Evolutionary conservation across 495 filamentous ascomycete species (phyloP).

Genomic region (Aspergillus panamensis): DNA sequence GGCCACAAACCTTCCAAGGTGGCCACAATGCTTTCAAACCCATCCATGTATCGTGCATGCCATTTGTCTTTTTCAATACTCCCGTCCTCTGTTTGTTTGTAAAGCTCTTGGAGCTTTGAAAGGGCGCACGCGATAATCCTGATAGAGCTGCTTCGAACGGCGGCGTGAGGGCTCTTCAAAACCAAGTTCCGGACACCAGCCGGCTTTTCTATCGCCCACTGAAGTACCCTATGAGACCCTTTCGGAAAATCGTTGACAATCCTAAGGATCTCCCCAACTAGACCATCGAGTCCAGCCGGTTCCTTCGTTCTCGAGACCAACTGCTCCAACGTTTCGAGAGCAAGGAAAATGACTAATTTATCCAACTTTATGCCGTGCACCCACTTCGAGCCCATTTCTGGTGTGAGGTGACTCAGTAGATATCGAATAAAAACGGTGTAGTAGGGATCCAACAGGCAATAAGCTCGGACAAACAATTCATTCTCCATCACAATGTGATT

Average conservation of each 20-base stretch:
- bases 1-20: constrained; percentile 52
- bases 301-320: constrained; percentile 74
- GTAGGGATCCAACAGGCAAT: constrained; percentile 74
- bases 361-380: constrained; percentile 54
- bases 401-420: constrained; percentile 50
- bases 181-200: constrained; percentile 63
- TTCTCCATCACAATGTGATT: constrained; percentile 69
- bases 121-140: constrained; percentile 52
- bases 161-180: constrained; percentile 57
- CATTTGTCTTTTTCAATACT: constrained; percentile 30
- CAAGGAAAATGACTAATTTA: constrained; percentile 58
- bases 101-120: constrained; percentile 47
- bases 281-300: constrained; percentile 54
- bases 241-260: constrained; percentile 44
- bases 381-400: constrained; percentile 39
- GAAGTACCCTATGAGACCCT: constrained; percentile 43
- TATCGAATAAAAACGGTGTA: constrained; percentile 65
- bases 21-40: constrained; percentile 54
- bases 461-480: constrained; percentile 65
- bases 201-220: constrained; percentile 58
- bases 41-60: constrained; percentile 30
- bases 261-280: constrained; percentile 51
- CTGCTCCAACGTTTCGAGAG: constrained; percentile 73
- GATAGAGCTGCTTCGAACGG: constrained; percentile 58
- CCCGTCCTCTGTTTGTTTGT: constrained; percentile 32